Evolutionary conservation across 2,329 filamentous ascomycete genomes (phyloP).

Genomic region (Chaetomium sp.): DNA sequence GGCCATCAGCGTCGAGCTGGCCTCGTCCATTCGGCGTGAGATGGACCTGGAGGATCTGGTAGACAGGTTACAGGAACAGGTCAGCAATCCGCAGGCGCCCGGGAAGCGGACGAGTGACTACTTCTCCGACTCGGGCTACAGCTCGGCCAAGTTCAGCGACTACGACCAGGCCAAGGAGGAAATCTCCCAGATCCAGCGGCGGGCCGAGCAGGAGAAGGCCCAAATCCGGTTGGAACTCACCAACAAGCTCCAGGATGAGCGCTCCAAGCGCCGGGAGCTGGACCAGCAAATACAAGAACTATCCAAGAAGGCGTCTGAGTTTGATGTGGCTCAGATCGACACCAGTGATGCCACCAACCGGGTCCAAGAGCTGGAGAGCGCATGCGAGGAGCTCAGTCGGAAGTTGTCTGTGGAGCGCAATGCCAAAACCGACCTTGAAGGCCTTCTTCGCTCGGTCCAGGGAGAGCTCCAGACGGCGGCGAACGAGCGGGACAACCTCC

Average conservation of each 20-base stretch:
- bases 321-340: constrained; percentile 50
- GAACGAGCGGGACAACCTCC: constrained; percentile 86
- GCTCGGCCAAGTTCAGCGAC: constrained; percentile 72
- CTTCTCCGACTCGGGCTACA: constrained; percentile 92
- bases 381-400: constrained; percentile 75
- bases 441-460: constrained; percentile 76
- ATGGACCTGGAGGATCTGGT: constrained; percentile 95
- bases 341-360: constrained; percentile 51
- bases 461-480: constrained; percentile 74
- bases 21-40: constrained; percentile 85
- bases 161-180: constrained; percentile 59
- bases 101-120: constrained; percentile 89
- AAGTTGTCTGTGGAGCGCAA: constrained; percentile 78
- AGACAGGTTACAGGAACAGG: constrained; percentile 77
- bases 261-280: constrained; percentile 64
- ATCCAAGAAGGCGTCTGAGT: constrained; percentile 67
- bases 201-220: constrained; percentile 85
- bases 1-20: constrained; percentile 87
- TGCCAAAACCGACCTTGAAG: constrained; percentile 89
- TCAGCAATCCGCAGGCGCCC: constrained; percentile 47
- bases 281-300: constrained; percentile 80
- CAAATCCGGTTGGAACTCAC: constrained; percentile 79
- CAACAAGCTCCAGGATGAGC: constrained; percentile 80
- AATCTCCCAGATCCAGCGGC: constrained; percentile 73
- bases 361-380: constrained; percentile 70